A percentile compares a stretch with the other conserved stretches of the same genome.
Conservation (phyloP, 768 basidiomycete genomes). For the Pisolithus microcarpus region DNA sequence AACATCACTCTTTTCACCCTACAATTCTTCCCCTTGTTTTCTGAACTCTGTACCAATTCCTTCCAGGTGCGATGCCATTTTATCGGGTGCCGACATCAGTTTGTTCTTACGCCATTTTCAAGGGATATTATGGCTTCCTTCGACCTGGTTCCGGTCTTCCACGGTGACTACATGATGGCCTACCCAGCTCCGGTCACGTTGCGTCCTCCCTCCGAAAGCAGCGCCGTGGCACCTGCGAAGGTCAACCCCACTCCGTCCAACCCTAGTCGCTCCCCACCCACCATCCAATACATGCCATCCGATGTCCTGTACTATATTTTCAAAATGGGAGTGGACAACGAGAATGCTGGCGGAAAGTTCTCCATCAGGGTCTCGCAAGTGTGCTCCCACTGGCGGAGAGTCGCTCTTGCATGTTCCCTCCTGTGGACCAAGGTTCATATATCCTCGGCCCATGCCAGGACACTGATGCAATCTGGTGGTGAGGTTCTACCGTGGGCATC, state of each 20-base stretch:
- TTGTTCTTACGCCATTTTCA: too few relatives aligned
- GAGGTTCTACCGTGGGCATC: neutral
- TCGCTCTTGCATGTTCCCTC: conserved; percentile 28
- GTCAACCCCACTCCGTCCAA: neutral
- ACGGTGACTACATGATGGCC: too few relatives aligned
- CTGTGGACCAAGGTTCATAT: conserved; percentile 31
- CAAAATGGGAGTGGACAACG: neutral
- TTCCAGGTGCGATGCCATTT: too few relatives aligned
- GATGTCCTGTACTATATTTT: conserved; percentile 7
- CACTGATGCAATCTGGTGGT: neutral
- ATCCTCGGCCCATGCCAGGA: neutral
- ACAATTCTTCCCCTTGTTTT: too few relatives aligned
- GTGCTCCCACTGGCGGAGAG: conserved; percentile 34
- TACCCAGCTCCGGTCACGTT: too few relatives aligned
- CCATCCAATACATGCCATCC: neutral
- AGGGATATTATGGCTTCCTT: too few relatives aligned
- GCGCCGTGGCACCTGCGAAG: neutral
- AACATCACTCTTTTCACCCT: too few relatives aligned
- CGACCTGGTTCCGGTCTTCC: too few relatives aligned
- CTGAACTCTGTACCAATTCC: too few relatives aligned
- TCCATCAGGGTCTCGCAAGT: conserved; percentile 36
- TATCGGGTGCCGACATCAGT: too few relatives aligned
- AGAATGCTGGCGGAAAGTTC: neutral
- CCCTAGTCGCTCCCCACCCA: neutral
- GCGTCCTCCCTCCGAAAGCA: neutral